phyloP scores from a whole-genome alignment of 768 basidiomycete species.

The Suillus decipiens region DNA sequence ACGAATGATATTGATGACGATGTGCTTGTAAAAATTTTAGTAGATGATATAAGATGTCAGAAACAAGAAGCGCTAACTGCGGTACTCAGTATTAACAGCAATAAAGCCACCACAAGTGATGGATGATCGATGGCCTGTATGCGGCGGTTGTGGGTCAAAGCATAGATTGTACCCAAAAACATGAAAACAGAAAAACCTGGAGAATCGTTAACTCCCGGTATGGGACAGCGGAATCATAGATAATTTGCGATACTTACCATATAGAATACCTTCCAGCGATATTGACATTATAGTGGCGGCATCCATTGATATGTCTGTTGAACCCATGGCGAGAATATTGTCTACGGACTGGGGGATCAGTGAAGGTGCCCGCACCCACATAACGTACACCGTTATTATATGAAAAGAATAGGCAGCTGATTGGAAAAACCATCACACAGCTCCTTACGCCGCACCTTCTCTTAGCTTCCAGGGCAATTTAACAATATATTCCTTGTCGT shows the following conservation, averaged over 20 bases:
- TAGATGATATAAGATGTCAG: neutral
- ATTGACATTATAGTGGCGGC: neutral
- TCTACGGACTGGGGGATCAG: neutral
- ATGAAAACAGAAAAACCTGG: neutral
- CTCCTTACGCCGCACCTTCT: neutral
- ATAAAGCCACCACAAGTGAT: neutral
- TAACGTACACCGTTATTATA: neutral
- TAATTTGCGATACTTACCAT: neutral
- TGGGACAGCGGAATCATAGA: neutral
- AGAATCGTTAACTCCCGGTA: neutral
- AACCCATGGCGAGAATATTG: neutral
- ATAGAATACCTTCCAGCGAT: neutral
- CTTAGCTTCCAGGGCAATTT: neutral
- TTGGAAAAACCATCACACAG: neutral
- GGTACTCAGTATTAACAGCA: neutral
- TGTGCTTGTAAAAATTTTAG: neutral
- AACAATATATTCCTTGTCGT: neutral
- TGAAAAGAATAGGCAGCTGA: neutral
- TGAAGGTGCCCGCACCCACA: neutral
- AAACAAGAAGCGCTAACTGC: neutral
- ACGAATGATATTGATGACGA: neutral
- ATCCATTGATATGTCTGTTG: neutral
- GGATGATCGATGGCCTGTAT: neutral
- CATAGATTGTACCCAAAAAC: neutral
- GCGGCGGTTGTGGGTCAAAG: neutral